Base-by-base conservation (phyloP, 163 green algal genomes). In the Scenedesmus sp. region DNA sequence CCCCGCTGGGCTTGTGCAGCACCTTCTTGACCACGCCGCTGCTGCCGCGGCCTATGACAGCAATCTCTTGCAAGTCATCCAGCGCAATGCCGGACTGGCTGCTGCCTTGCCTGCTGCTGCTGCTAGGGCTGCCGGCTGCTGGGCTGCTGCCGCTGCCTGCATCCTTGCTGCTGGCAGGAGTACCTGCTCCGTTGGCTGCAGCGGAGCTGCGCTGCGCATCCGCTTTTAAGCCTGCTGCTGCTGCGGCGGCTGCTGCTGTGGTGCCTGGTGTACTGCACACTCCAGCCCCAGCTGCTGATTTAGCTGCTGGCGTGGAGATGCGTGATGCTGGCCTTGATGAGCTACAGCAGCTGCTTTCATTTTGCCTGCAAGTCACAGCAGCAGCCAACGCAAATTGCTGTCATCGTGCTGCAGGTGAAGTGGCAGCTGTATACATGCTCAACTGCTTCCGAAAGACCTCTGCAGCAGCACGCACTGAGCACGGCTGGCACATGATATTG, bases 21-120 rank as follows among this genome's bases (percentile, higher is more conserved):
- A 97, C 96, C 82, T 96, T 96, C 82, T 97, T 95, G 12, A 97
- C 96, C 46, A 98, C 93, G 18, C 96, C 97, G 87, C 96, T 97
- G 94, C 93, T 96, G 64, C 97, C 97, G 16, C 87, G 93, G 54
- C 97, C 97, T 20, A 98, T 92, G 18, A 97, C 90, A 54, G 92
- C 91, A 1, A 97, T 2, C 57, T 96, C 91, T 70, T 96, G 91
- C 57, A 98, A 91, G 84, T 98, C 96, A 2, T 95, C 95, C 16
- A 97, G 90, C 0, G 91, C 94, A 8, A 96, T 88, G 2, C 86
- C 52, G 2, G 34, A 34, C n/a, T 85, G 46, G 46, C 55, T 88
- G 86, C 66, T 64, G 79, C 23, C 18, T 62, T 34, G 82, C 70
- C 23, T 62, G 55, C 23, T 74, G 87, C n/a, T 85, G 86, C 52